Evolutionary conservation across 352 stramenopile genomes (phyloP), one percentile per base, ranked within the genome.

Genomic region (Pythium utonaiense): DNA sequence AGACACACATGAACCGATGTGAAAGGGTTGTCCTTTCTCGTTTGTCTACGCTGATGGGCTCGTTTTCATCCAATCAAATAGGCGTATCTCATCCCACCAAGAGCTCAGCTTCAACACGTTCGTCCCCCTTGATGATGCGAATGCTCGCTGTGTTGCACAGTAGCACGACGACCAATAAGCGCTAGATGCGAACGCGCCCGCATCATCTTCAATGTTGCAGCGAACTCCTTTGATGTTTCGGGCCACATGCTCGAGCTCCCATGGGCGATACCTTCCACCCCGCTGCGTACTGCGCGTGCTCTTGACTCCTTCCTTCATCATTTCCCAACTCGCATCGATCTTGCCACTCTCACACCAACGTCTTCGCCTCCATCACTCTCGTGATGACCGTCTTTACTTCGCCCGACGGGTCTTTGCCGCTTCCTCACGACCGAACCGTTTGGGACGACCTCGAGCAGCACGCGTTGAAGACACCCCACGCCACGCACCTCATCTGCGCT

Each of bases 391-490:
- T 79, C 60, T 84, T 71, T 65, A 66, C 41, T 48, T 80, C 75
- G n/a, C 69, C 62, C 17, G 69, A 70, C 52, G 55, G 49, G 10
- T 57, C 44, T 25, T 21, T 78, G 0, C 17, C 50, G 41, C 62
- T 80, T 28, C 73, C 70, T 19, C 40, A 68, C 22, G 67, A 80
- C 53, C 53, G 59, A 6, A 70, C 47, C 3, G 64, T 85, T 50
- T 85, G 70, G 71, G 66, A 75, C 24, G 60, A 68, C 5, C 34
- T 80, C 5, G 73, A 80, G 70, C 14, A 66, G 47, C 71, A 78
- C 24, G 73, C 71, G 5, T 21, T 19, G 14, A 38, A 41, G 9
- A 73, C 60, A 6, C 61, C 64, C 0, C 60, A 73, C 55, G 60
- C 59, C 24, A 47, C 67, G 10, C 67, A 70, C 10, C 75, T 82